Evolutionary conservation across 495 filamentous ascomycete genomes (phyloP).

Genomic region (Neurospora terricola): DNA sequence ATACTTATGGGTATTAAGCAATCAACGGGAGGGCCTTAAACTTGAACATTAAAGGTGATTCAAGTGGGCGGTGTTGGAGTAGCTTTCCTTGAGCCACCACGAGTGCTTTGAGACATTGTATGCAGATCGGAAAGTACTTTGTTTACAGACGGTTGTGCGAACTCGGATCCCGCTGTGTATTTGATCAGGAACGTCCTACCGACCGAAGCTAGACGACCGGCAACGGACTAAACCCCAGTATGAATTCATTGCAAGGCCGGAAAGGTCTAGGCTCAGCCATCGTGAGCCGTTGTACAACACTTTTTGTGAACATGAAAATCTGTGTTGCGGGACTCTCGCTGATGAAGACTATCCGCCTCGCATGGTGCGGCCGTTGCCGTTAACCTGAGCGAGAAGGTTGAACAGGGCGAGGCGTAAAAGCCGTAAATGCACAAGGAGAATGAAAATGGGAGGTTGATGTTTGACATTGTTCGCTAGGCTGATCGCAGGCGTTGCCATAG

Average conservation of each 20-base stretch:
- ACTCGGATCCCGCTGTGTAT: neutral
- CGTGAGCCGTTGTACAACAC: neutral
- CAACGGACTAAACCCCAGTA: neutral
- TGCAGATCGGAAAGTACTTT: neutral
- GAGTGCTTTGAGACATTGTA: neutral
- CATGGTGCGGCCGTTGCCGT: neutral
- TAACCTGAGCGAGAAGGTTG: neutral
- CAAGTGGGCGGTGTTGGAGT: neutral
- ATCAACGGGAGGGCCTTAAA: neutral
- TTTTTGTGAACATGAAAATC: neutral
- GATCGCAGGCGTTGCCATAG: too few relatives aligned
- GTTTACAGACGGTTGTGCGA: neutral
- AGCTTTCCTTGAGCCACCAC: neutral
- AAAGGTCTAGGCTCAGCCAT: neutral
- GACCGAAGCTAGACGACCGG: neutral
- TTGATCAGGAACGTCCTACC: neutral
- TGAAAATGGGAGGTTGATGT: neutral
- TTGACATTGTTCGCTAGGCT: too few relatives aligned
- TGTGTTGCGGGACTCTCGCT: neutral
- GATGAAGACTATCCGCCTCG: neutral
- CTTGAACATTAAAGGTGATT: neutral
- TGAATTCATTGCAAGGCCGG: neutral
- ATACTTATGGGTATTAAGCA: neutral
- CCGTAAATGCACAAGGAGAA: neutral
- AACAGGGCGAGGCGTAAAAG: neutral